phyloP scores from a whole-genome alignment of 371 early-diverging fungal genomes.

The Actinomortierella ambigua region DNA sequence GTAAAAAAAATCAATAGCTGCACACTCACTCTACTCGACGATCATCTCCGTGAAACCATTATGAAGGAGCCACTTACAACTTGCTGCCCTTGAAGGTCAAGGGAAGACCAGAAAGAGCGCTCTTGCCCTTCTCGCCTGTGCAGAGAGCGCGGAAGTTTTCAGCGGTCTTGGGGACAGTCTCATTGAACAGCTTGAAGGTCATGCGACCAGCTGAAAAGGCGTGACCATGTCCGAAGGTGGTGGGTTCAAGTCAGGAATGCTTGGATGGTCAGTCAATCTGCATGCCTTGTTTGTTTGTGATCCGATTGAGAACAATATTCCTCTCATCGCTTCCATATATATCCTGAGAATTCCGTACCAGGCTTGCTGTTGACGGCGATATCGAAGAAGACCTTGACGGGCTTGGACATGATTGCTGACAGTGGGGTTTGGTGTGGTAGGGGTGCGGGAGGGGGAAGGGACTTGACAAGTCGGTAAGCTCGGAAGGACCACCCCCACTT shows the following conservation, averaged over 20 bases:
- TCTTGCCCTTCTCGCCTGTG: slow-evolving; percentile 79
- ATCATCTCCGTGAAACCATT: too few species aligned
- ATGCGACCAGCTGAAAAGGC: slow-evolving; percentile 56
- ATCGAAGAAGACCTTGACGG: slow-evolving; percentile 64
- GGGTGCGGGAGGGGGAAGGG: neutral
- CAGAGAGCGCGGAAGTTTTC: slow-evolving; percentile 96
- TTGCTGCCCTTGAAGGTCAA: slow-evolving; percentile 81
- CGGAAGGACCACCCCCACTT: neutral
- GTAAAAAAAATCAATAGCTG: neutral
- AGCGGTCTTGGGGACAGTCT: slow-evolving; percentile 89
- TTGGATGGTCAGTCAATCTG: neutral
- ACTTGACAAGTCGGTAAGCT: neutral
- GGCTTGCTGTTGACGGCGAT: slow-evolving; percentile 57
- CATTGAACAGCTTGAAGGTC: slow-evolving; percentile 79
- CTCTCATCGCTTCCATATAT: neutral
- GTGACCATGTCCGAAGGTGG: neutral
- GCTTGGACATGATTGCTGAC: slow-evolving; percentile 40
- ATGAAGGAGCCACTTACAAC: slow-evolving; percentile 62
- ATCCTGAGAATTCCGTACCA: slow-evolving; percentile 13
- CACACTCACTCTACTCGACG: too few species aligned
- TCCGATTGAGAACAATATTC: too few species aligned
- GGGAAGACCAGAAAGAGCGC: slow-evolving; percentile 62
- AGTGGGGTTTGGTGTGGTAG: neutral
- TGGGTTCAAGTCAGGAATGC: neutral
- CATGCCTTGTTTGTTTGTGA: too few species aligned